These are phyloP conservation scores for Hypoxylon cercidicola DNA, from an alignment of 495 filamentous ascomycete genomes.

Conservation along the genomic window DNA sequence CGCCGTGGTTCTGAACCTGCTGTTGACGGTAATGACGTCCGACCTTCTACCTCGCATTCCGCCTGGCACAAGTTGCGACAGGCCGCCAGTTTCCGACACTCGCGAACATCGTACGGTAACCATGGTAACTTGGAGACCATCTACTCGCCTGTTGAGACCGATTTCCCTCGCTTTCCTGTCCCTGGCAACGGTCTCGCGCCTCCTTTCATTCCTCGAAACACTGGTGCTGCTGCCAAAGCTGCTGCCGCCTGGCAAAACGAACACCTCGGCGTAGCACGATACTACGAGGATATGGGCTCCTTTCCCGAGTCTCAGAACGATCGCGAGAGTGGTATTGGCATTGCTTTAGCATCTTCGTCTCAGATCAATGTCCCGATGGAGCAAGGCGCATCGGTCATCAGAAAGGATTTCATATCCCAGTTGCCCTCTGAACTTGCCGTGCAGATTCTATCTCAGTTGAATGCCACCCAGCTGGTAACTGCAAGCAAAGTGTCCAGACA, in stretches of 20 bases:
- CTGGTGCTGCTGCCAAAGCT: conserved; percentile 75
- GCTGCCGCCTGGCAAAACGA: conserved; percentile 76
- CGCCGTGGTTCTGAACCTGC: conserved; percentile 56
- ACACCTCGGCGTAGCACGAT: conserved; percentile 45
- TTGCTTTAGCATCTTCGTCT: conserved; percentile 65
- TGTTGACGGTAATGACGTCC: conserved; percentile 45
- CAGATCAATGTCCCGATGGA: conserved; percentile 50
- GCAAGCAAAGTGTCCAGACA: conserved; percentile 68
- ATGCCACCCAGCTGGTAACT: conserved; percentile 70
- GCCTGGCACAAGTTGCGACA: conserved; percentile 61
- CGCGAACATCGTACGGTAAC: conserved; percentile 50
- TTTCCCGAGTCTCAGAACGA: conserved; percentile 61
- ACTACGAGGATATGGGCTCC: conserved; percentile 39
- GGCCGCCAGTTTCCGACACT: conserved; percentile 60
- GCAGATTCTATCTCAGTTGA: conserved; percentile 76
- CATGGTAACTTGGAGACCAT: conserved; percentile 46
- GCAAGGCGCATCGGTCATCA: conserved; percentile 35
- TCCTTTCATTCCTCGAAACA: conserved; percentile 63
- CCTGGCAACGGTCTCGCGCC: conserved; percentile 61
- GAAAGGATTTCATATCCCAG: conserved; percentile 70
- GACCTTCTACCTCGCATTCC: conserved; percentile 60
- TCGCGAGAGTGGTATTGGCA: conserved; percentile 82
- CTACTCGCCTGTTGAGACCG: conserved; percentile 47
- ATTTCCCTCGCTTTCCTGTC: conserved; percentile 53
- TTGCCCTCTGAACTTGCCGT: conserved; percentile 79